These are phyloP conservation scores for Dicorynia guianensis DNA, from an alignment of 306 rosid genomes.

Conservation along the genomic window DNA sequence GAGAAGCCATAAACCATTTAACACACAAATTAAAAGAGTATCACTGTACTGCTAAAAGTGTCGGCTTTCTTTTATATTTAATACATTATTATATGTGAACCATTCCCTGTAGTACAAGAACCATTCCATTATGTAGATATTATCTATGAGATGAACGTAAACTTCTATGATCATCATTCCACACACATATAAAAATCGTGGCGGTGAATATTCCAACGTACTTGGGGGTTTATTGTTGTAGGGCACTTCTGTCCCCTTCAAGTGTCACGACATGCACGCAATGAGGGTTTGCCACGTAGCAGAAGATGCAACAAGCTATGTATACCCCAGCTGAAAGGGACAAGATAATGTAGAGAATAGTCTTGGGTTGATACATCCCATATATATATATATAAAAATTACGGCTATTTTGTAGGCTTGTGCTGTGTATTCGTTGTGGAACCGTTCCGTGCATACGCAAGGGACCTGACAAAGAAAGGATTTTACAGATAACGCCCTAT, in stretches of 20 bases:
- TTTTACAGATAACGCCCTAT: conserved; percentile 64
- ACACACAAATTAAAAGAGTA: no score
- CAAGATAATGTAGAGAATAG: conserved; percentile 18
- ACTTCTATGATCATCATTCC: conserved; percentile 30
- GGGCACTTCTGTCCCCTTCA: conserved; percentile 34
- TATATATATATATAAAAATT: not conserved
- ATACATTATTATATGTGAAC: conserved; percentile 16
- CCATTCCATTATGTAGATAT: conserved; percentile 39
- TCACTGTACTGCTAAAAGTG: no score
- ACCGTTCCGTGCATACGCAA: conserved; percentile 51
- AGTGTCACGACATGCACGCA: conserved; percentile 36
- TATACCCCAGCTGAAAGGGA: conserved; percentile 28
- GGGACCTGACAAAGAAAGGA: conserved; percentile 42
- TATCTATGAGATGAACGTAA: conserved; percentile 49
- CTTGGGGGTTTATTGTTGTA: conserved; percentile 37
- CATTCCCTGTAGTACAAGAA: not conserved
- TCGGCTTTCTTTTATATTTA: no score
- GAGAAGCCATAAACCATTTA: no score
- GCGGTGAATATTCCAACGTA: conserved; percentile 43
- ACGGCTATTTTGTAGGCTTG: not conserved
- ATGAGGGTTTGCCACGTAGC: conserved; percentile 45
- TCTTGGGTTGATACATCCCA: conserved; percentile 23
- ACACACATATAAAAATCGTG: conserved; percentile 36
- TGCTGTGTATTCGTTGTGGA: conserved; percentile 19
- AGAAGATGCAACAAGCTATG: not conserved